Percentiles rank a stretch among this genome's conserved stretches.
phyloP scores from a whole-genome alignment of 345 rosid genomes.

The Gossypium longicalyx region DNA sequence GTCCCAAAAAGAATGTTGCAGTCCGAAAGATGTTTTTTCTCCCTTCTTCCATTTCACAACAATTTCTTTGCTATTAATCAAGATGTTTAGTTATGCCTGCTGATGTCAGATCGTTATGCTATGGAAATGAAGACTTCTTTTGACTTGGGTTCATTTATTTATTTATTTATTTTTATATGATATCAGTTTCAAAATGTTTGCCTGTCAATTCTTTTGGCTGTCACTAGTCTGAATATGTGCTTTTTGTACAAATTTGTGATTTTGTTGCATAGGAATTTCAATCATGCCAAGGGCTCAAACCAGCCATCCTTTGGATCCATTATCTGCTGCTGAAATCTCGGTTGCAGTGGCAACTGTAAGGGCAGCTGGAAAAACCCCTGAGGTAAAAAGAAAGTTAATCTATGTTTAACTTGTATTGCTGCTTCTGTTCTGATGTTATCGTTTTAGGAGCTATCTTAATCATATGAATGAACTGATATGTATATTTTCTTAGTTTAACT shows the following conservation, averaged over 20 bases:
- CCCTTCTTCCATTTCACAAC: background rate
- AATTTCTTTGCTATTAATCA: background rate
- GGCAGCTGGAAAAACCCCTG: constrained; percentile 77
- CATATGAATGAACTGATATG: background rate
- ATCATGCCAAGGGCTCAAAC: constrained; percentile 57
- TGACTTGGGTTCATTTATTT: background rate
- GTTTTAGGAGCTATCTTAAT: background rate
- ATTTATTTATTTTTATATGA: background rate
- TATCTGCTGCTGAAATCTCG: constrained; percentile 71
- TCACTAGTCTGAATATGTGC: background rate
- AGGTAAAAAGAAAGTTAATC: constrained; percentile 29
- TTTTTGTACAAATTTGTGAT: constrained; percentile 8
- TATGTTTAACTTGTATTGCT: background rate
- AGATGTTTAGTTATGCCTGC: background rate
- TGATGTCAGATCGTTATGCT: background rate
- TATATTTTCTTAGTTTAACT: background rate
- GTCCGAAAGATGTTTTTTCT: too few species aligned
- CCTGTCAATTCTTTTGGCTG: background rate
- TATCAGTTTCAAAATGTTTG: background rate
- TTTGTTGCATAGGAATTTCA: constrained; percentile 34
- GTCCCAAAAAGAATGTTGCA: too few species aligned
- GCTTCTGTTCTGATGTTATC: background rate
- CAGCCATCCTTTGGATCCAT: constrained; percentile 77
- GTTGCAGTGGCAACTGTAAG: constrained; percentile 77
- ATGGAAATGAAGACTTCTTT: background rate